Conservation (phyloP, 2,329 filamentous ascomycete genomes). For the Nothopassalora personata region DNA sequence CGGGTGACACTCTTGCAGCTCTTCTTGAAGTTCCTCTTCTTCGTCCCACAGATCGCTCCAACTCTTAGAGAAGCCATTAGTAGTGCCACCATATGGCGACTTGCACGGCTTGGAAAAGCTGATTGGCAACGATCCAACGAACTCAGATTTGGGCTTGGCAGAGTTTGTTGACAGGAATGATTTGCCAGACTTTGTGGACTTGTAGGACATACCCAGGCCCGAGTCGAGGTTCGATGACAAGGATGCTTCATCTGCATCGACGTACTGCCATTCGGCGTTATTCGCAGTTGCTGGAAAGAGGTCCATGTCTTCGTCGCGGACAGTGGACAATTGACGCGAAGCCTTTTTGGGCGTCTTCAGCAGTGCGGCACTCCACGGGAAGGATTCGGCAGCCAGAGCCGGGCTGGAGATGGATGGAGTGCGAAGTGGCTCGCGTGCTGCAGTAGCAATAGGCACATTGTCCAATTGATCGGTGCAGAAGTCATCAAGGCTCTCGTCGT, state of each 20-base stretch:
- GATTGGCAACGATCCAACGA: constrained; percentile 65
- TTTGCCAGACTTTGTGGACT: constrained; percentile 53
- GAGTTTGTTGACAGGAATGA: constrained; percentile 37
- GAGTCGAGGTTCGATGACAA: constrained; percentile 81
- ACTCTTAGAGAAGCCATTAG: constrained; percentile 76
- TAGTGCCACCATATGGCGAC: constrained; percentile 31
- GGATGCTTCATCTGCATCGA: constrained; percentile 70
- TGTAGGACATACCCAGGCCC: constrained; percentile 72
- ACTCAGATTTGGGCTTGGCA: constrained; percentile 68
- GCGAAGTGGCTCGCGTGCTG: constrained; percentile 89
- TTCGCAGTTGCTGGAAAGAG: constrained; percentile 74
- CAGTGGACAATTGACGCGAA: constrained; percentile 79
- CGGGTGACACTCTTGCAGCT: constrained; percentile 55
- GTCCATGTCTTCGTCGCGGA: constrained; percentile 76
- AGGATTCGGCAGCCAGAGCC: constrained; percentile 69
- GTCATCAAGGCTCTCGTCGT: constrained; percentile 85
- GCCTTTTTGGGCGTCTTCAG: constrained; percentile 66
- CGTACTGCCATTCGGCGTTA: constrained; percentile 63
- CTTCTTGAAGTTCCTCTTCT: constrained; percentile 69
- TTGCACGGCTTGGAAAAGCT: constrained; percentile 50
- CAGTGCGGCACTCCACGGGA: constrained; percentile 91
- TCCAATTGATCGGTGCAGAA: constrained; percentile 80
- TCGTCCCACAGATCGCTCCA: constrained; percentile 99
- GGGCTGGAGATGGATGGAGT: constrained; percentile 93
- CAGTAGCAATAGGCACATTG: constrained; percentile 63